Evolutionary conservation across 2,329 filamentous ascomycete species (phyloP).

Genomic region (Calonectria pseudoreteaudii): DNA sequence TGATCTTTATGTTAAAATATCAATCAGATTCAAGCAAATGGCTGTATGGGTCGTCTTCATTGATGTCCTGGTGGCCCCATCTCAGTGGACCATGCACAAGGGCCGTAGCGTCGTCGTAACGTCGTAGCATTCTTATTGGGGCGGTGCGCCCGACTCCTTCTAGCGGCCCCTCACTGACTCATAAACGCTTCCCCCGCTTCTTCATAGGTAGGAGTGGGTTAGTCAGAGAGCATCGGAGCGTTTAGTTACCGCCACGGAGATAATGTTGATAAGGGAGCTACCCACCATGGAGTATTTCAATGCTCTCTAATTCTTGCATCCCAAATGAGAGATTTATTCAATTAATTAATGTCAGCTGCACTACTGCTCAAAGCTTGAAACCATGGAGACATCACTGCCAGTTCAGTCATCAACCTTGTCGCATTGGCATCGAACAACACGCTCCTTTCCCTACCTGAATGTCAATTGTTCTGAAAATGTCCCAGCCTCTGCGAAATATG

Average conservation of each 20-base stretch:
- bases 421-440: slow-evolving; percentile 57
- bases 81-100: not conserved
- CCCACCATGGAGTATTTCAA: not conserved
- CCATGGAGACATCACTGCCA: not conserved
- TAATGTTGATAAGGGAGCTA: not conserved
- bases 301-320: not conserved
- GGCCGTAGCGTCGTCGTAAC: not conserved
- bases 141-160: not conserved
- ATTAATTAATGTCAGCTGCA: too few species aligned
- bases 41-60: not conserved
- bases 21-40: not conserved
- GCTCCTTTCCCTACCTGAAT: slow-evolving; percentile 55
- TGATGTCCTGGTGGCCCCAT: not conserved
- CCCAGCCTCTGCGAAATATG: slow-evolving; percentile 48
- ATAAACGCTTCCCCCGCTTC: not conserved
- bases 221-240: too few species aligned
- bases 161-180: not conserved
- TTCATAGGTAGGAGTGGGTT: not conserved
- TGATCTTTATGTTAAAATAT: not conserved
- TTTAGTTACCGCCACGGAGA: not conserved
- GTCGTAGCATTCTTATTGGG: not conserved
- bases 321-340: not conserved
- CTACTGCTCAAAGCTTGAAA: not conserved
- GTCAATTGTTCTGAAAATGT: slow-evolving; percentile 46
- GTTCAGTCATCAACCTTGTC: not conserved